Conservation (phyloP, 2,329 filamentous ascomycete genomes). For the Arthroderma sp. region DNA sequence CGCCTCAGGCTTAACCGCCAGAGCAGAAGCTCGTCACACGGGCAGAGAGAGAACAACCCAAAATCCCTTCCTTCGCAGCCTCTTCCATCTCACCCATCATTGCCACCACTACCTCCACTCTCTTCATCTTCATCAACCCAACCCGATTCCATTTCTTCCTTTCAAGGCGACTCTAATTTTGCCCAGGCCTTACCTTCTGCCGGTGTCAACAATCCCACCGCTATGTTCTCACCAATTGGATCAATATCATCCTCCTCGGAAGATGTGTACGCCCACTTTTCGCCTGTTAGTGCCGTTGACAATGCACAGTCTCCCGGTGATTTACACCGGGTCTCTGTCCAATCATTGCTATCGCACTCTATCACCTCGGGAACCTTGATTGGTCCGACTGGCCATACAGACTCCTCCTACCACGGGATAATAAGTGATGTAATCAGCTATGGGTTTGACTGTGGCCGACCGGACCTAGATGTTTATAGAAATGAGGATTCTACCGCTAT, state of each 20-base stretch:
- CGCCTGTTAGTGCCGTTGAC: neutral
- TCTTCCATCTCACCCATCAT: too few species aligned
- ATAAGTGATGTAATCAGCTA: conserved; percentile 34
- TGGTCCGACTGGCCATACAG: conserved; percentile 9
- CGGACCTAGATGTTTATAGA: conserved; percentile 53
- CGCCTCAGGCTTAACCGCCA: neutral
- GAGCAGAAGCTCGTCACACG: too few species aligned
- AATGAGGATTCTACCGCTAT: conserved; percentile 62
- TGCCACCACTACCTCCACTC: too few species aligned
- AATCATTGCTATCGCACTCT: conserved; percentile 47
- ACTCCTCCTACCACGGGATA: neutral
- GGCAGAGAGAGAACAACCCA: too few species aligned
- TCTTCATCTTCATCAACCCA: too few species aligned
- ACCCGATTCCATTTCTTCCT: too few species aligned
- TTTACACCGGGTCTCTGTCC: conserved; percentile 48
- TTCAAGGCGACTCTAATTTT: too few species aligned
- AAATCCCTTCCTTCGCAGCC: too few species aligned
- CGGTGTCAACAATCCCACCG: too few species aligned
- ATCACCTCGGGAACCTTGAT: neutral
- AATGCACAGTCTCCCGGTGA: conserved; percentile 21
- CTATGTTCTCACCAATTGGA: neutral
- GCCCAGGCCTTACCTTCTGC: too few species aligned
- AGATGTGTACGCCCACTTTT: neutral
- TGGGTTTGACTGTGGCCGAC: conserved; percentile 57
- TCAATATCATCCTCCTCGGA: conserved; percentile 3